A percentile compares a stretch with the other conserved stretches of the same genome.
Conservation (phyloP, 2,329 filamentous ascomycete species). For the Neofusicoccum ribis region DNA sequence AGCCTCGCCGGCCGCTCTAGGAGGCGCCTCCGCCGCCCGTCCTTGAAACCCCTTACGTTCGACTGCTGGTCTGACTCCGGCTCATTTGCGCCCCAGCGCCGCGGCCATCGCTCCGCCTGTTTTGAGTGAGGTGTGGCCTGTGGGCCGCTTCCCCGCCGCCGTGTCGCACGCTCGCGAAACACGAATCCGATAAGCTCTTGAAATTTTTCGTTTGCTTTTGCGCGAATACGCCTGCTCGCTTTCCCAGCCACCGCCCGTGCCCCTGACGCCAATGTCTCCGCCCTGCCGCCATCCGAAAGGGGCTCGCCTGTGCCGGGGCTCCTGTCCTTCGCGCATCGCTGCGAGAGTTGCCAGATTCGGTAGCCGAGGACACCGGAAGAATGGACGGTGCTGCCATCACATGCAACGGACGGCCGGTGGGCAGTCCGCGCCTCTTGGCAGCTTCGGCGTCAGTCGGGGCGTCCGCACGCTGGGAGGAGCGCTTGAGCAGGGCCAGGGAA, state of each 20-base stretch:
- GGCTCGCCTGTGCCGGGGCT: background rate
- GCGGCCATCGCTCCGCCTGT: background rate
- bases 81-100: background rate
- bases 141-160: background rate
- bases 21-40: background rate
- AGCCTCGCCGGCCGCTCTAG: background rate
- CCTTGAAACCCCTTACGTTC: conserved; percentile 11
- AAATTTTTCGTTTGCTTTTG: background rate
- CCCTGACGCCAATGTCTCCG: background rate
- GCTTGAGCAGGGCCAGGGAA: too few species aligned
- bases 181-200: background rate
- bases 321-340: background rate
- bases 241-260: background rate
- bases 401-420: too few species aligned
- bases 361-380: background rate
- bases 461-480: too few species aligned
- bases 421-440: too few species aligned
- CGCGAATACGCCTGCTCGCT: background rate
- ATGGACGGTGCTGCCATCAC: too few species aligned
- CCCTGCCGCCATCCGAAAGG: background rate
- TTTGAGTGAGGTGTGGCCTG: background rate
- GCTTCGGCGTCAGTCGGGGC: too few species aligned
- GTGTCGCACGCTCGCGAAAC: background rate
- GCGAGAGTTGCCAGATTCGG: background rate
- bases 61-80: background rate